These are phyloP conservation scores for Sporobolomyces phaffii DNA, from an alignment of 768 basidiomycete species.

Conservation along the genomic window DNA sequence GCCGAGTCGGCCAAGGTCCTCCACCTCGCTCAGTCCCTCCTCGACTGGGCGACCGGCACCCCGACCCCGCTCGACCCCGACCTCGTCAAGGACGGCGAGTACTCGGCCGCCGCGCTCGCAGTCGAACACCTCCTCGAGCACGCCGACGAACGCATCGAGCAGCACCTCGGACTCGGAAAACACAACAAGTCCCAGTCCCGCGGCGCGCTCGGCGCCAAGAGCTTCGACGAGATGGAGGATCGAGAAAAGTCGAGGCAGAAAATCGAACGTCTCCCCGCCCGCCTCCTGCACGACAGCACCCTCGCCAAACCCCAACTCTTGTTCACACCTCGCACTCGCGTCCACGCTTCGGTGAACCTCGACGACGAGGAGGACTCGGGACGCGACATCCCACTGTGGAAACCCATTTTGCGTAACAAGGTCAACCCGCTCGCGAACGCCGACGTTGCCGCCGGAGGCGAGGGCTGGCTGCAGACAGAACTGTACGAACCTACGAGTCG, in stretches of 20 bases:
- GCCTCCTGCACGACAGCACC: slow-evolving; percentile 65
- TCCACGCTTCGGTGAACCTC: slow-evolving; percentile 1
- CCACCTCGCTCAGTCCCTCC: slow-evolving; percentile 56
- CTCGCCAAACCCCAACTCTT: slow-evolving; percentile 73
- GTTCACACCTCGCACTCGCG: slow-evolving; percentile 55
- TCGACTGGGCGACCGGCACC: slow-evolving; percentile 50
- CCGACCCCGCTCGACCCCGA: slow-evolving; percentile 72
- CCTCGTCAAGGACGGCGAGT: slow-evolving; percentile 62
- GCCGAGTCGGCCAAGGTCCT: slow-evolving; percentile 62
- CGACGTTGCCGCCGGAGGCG: neutral
- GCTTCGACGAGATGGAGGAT: slow-evolving; percentile 37
- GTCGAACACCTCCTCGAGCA: slow-evolving; percentile 80
- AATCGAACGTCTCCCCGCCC: slow-evolving; percentile 22
- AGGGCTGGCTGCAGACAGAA: slow-evolving; percentile 62
- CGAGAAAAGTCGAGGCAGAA: neutral
- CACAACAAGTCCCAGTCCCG: slow-evolving; percentile 39
- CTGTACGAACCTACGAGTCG: slow-evolving; percentile 27
- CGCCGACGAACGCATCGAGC: slow-evolving; percentile 77
- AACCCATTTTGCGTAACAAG: slow-evolving; percentile 66
- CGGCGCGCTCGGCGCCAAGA: slow-evolving; percentile 19
- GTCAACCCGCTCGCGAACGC: slow-evolving; percentile 61
- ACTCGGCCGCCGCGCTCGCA: slow-evolving; percentile 67
- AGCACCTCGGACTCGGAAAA: slow-evolving; percentile 65
- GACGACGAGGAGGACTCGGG: slow-evolving; percentile 51
- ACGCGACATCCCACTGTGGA: slow-evolving; percentile 57